Evolutionary conservation across 192 early-diverging fungal species (phyloP).

Genomic region (Dissophora ornata): DNA sequence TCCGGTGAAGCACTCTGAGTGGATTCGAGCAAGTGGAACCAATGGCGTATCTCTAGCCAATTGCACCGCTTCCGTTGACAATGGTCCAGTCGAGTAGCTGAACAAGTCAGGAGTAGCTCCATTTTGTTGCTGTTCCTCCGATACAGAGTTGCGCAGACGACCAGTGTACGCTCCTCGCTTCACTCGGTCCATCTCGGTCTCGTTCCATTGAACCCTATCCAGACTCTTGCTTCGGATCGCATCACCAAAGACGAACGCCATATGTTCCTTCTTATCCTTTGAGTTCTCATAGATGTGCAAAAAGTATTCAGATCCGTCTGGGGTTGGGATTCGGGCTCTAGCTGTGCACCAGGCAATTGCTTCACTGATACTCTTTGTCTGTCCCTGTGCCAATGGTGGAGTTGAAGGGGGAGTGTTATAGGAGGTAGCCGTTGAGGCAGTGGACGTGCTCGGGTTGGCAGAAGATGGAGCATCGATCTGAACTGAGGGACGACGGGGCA

Average conservation of each 20-base stretch:
- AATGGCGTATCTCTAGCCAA: constrained; percentile 10
- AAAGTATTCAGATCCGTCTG: constrained; percentile 79
- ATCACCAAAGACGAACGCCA: constrained; percentile 95
- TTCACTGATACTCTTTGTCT: constrained; percentile 4
- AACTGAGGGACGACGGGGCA: constrained; percentile 32
- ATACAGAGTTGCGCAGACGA: constrained; percentile 39
- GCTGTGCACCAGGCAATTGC: constrained; percentile 61
- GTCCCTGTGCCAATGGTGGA: constrained; percentile 22
- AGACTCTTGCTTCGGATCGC: constrained; percentile 76
- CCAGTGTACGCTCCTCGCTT: constrained; percentile 83
- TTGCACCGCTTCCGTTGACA: background rate
- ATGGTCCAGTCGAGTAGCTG: background rate
- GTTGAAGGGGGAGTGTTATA: constrained; percentile 51
- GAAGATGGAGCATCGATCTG: constrained; percentile 9
- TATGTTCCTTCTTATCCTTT: constrained; percentile 89
- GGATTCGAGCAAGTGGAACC: constrained; percentile 87
- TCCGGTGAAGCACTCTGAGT: constrained; percentile 97
- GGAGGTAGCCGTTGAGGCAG: background rate
- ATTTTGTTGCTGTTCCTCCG: constrained; percentile 17
- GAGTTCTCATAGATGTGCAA: constrained; percentile 88
- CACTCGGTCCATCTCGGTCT: constrained; percentile 82
- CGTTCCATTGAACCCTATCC: constrained; percentile 71
- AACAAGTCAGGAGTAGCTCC: background rate
- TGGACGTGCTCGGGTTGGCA: background rate
- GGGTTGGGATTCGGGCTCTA: constrained; percentile 82